Conservation (phyloP, 495 filamentous ascomycete species). For the Lepidopterella palustris region DNA sequence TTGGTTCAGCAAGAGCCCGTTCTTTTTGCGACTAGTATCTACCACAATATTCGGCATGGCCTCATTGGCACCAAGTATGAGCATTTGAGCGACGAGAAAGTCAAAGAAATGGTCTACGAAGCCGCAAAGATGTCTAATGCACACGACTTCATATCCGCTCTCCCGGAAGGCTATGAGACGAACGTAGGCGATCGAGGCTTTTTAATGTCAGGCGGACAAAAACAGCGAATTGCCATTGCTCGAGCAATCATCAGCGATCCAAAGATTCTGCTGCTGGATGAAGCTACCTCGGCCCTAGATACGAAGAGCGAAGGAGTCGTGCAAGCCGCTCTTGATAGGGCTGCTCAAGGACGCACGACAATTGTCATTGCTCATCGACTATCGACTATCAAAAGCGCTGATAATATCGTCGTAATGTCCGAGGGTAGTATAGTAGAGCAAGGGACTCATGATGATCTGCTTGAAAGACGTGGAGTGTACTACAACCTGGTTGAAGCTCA, state of each 20-base stretch:
- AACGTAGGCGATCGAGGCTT: conserved; percentile 92
- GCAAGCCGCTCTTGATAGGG: conserved; percentile 80
- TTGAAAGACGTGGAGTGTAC: conserved; percentile 58
- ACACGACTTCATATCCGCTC: conserved; percentile 73
- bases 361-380: conserved; percentile 92
- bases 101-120: conserved; percentile 60
- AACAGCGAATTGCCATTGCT: conserved; percentile 83
- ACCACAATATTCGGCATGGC: conserved; percentile 75
- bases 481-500: too few species aligned
- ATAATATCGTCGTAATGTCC: conserved; percentile 90
- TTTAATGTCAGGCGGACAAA: conserved; percentile 84
- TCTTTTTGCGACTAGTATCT: conserved; percentile 78
- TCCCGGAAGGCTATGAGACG: conserved; percentile 87
- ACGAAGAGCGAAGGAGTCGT: conserved; percentile 92
- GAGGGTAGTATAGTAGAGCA: conserved; percentile 76
- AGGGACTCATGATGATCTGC: conserved; percentile 65
- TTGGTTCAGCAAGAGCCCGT: conserved; percentile 79
- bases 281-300: conserved; percentile 87
- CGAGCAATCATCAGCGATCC: conserved; percentile 85
- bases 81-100: conserved; percentile 54
- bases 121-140: conserved; percentile 86
- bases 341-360: conserved; percentile 77
- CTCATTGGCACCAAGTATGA: conserved; percentile 77
- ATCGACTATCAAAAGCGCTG: conserved; percentile 82
- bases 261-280: conserved; percentile 85